phyloP scores from a whole-genome alignment of 2,329 filamentous ascomycete genomes.

The Microdochium paspali region DNA sequence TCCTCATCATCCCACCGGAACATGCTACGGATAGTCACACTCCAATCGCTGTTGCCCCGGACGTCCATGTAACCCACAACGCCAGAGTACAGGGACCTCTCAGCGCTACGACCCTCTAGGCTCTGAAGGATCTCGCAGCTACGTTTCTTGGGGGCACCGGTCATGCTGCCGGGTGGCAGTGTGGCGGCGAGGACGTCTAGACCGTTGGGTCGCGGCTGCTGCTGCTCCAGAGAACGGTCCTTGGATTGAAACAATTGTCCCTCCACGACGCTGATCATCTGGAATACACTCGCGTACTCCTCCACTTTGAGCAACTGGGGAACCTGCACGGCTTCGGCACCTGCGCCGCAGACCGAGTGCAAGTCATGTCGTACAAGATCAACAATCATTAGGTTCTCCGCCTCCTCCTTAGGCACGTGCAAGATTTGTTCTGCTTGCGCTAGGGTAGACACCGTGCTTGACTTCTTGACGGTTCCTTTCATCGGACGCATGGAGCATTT shows the following conservation, averaged over 20 bases:
- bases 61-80: slow-evolving; percentile 86
- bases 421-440: slow-evolving; percentile 64
- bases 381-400: slow-evolving; percentile 97
- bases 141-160: slow-evolving; percentile 87
- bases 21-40: slow-evolving; percentile 78
- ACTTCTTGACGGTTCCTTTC: slow-evolving; percentile 91
- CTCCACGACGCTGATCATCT: slow-evolving; percentile 83
- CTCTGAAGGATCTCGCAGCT: slow-evolving; percentile 72
- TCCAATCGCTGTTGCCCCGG: slow-evolving; percentile 79
- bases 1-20: slow-evolving; percentile 61
- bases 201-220: slow-evolving; percentile 40
- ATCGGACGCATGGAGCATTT: slow-evolving; percentile 79
- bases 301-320: slow-evolving; percentile 77
- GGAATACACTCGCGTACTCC: slow-evolving; percentile 83
- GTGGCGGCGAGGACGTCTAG: slow-evolving; percentile 69
- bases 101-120: slow-evolving; percentile 49
- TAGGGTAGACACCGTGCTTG: slow-evolving; percentile 53
- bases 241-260: slow-evolving; percentile 41
- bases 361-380: slow-evolving; percentile 93
- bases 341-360: slow-evolving; percentile 71
- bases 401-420: slow-evolving; percentile 77
- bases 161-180: slow-evolving; percentile 91
- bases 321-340: slow-evolving; percentile 61
- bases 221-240: slow-evolving; percentile 1
- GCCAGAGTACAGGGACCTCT: slow-evolving; percentile 75